Percentiles rank a stretch among this genome's conserved stretches.
These are phyloP conservation scores for Monascus purpureus DNA, from an alignment of 495 filamentous ascomycete genomes.

Conservation along the genomic window DNA sequence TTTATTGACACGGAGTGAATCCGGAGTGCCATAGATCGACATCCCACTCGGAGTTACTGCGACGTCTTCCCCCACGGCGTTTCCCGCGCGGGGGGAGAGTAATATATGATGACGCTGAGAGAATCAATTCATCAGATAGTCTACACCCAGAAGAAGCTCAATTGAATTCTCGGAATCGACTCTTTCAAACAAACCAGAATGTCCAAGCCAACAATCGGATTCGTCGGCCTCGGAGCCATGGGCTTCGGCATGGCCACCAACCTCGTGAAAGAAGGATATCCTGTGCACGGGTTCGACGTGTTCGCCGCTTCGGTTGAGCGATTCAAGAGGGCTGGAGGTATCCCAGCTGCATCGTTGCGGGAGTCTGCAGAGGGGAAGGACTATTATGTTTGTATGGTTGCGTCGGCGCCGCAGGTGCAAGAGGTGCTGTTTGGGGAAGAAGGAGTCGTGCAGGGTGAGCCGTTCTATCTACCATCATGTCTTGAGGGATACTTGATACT, in stretches of 20 bases:
- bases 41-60: no score
- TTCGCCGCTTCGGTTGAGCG: slow-evolving; percentile 57
- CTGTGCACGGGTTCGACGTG: slow-evolving; percentile 64
- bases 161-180: no score
- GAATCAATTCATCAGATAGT: no score
- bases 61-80: no score
- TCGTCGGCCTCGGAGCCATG: slow-evolving; percentile 81
- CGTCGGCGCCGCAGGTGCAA: slow-evolving; percentile 55
- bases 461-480: no score
- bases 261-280: slow-evolving; percentile 53
- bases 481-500: neutral
- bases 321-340: slow-evolving; percentile 53
- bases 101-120: no score
- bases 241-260: slow-evolving; percentile 77
- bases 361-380: slow-evolving; percentile 47
- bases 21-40: no score
- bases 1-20: no score
- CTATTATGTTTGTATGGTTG: slow-evolving; percentile 68
- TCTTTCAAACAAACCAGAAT: slow-evolving; percentile 2
- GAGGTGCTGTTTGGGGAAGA: slow-evolving; percentile 48
- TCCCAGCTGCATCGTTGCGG: slow-evolving; percentile 42
- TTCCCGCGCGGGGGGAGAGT: no score
- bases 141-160: no score
- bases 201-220: slow-evolving; percentile 46
- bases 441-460: slow-evolving; percentile 34